Base-by-base conservation (phyloP, 148 eudicot genomes). In the Polygonum aviculare region DNA sequence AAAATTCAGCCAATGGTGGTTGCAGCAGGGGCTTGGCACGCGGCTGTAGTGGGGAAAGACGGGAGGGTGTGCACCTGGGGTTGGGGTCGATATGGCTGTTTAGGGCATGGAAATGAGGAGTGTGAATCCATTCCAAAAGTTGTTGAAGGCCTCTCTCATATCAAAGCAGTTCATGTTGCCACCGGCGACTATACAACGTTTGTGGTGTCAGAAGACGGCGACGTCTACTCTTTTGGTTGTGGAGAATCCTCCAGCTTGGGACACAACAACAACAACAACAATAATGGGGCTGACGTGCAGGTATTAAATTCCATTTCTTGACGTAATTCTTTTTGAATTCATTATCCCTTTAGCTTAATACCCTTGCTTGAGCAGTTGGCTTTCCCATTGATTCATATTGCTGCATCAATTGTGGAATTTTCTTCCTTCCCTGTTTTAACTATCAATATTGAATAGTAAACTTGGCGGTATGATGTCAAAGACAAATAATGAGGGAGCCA, bases 21-120 rank as follows among this genome's bases (percentile, higher is more conserved):
- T 65, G 96, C 98, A n/a, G 97, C 98, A 1, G 98, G 98, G 76
- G 97, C 97, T 75, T 94, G 98, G 98, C 98, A 94, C 62, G 96
- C 98, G 38, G 98, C 97, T 47, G 98, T 92, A 31, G 98, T 90
- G 22, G 96, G 98, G 19, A 82, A 80, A 57, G 98, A 94, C 62
- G 98, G 98, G 67, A 86, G 98, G 82, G 98, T 94, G 1, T 94
- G 98, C 80, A 94, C 98, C 2, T 94, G 98, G 98, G 98, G 98
- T 62, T 94, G 98, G 98, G 97, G 98, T 2, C 90, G 98, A 14
- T 89, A 94, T 67, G 98, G 98, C 3, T 94, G 98, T 77, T 83
- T 94, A 75, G 98, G 98, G 12, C 97, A 94, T 60, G 96, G 97
- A n/a, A 92, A 92, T 21, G 97, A 94, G 80, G 97, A 94, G n/a